A percentile compares a stretch with the other conserved stretches of the same genome.
These are phyloP conservation scores for Acanthochlamys bracteata DNA, from an alignment of 106 monocot species.

Conservation along the genomic window DNA sequence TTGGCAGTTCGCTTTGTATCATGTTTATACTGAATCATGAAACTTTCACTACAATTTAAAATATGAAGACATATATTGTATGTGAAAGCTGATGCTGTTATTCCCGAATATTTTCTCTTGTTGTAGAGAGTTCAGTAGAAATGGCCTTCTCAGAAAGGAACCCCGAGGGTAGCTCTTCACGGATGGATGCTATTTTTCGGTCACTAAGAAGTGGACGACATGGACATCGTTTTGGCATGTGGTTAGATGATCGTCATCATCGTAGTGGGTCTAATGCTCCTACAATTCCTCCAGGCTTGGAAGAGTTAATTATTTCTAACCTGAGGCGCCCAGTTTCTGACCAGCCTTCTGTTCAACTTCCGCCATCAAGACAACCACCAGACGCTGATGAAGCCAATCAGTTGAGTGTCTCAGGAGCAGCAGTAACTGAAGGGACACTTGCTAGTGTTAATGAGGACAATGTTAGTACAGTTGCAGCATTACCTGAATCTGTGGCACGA, in stretches of 20 bases:
- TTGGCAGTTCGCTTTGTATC: too few species aligned
- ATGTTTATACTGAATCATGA: too few species aligned
- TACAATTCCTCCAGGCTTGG: slow-evolving; percentile 80
- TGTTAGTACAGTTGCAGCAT: slow-evolving; percentile 27
- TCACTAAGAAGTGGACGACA: slow-evolving; percentile 68
- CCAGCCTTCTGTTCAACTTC: slow-evolving; percentile 45
- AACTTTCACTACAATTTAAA: too few species aligned
- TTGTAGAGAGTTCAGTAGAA: slow-evolving; percentile 69
- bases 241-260: slow-evolving; percentile 79
- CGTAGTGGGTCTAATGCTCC: slow-evolving; percentile 49
- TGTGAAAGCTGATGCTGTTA: background rate
- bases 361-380: slow-evolving; percentile 18
- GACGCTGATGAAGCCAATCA: slow-evolving; percentile 37
- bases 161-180: slow-evolving; percentile 56
- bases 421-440: slow-evolving; percentile 23
- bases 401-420: slow-evolving; percentile 33
- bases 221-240: slow-evolving; percentile 84
- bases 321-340: slow-evolving; percentile 65
- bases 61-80: background rate
- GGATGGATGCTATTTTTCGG: slow-evolving; percentile 83
- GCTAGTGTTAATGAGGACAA: slow-evolving; percentile 28
- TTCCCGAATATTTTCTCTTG: background rate
- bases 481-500: slow-evolving; percentile 20
- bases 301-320: slow-evolving; percentile 78
- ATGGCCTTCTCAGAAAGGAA: slow-evolving; percentile 82